Evolutionary conservation across 1,284 basidiomycete genomes (phyloP), one percentile per base, ranked within the genome.

Genomic region (Ganoderma lingzhi): DNA sequence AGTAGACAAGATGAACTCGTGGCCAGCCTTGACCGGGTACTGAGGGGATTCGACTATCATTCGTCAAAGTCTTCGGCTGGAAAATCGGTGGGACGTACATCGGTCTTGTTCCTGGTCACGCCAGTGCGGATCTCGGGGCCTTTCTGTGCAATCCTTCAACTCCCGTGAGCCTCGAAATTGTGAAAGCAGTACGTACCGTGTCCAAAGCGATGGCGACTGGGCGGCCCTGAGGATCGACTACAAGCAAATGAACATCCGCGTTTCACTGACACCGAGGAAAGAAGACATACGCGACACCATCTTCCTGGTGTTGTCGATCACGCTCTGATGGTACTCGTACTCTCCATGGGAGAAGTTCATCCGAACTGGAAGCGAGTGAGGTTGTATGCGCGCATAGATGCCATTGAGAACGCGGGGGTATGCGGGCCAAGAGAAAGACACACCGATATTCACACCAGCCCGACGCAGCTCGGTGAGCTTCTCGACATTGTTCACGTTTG

Each of bases 91-190:
- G 28, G 14, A 87, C 94, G 78, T 80, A 96, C 95, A 79, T 99
- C 98, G 75, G 87, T 85, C 79, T 90, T 89, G 80, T 96, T 90
- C 81, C 87, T 90, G 88, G 98, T 99, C 79, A 97, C 79, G 76
- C 98, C 98, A 60, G 98, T 99, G 76, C 98, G 93, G 86, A 99
- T 99, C 85, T 99, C 98, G 51, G 98, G 98, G 65, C 98, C 98
- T 94, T 99, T 99, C 93, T 96, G 56, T 70, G 66, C 72, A 45
- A 48, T 66, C 51, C 53, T 64, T 68, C 58, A 59, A 39, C 42
- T n/a, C 19, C 15, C 14, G n/a, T 17, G 10, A 19, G 15, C 35
- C 1, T 44, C 30, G 32, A 14, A 3, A 15, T 28, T 6, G 51
- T 63, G 41, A 55, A 60, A 32, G 37, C 4, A 14, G 41, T 23